phyloP scores from a whole-genome alignment of 257 asterid species.

The Solanum appendiculatum region DNA sequence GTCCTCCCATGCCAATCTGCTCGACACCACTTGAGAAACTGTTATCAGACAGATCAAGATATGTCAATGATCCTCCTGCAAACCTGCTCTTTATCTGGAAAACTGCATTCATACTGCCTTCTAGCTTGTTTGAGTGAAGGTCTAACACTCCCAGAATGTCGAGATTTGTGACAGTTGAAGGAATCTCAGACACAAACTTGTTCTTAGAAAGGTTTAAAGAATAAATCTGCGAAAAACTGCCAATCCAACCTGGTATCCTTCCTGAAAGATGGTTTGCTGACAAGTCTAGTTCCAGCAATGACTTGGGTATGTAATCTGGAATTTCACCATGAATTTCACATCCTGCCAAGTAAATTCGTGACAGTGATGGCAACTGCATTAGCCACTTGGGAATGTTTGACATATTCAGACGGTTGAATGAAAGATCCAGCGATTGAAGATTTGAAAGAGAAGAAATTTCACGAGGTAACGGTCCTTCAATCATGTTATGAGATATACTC shows the following conservation, averaged over 20 bases:
- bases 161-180: constrained; percentile 29
- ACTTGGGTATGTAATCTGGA: constrained; percentile 20
- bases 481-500: constrained; percentile 33
- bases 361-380: constrained; percentile 31
- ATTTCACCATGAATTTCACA: constrained; percentile 42
- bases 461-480: constrained; percentile 45
- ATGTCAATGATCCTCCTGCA: constrained; percentile 15
- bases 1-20: constrained; percentile 22
- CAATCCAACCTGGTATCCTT: constrained; percentile 43
- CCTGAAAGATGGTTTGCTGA: constrained; percentile 43
- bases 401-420: constrained; percentile 38
- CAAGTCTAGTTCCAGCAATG: constrained; percentile 39
- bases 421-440: constrained; percentile 40
- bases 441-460: constrained; percentile 28
- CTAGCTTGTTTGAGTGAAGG: constrained; percentile 44
- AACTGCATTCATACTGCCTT: constrained; percentile 23
- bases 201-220: constrained; percentile 32
- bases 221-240: constrained; percentile 24
- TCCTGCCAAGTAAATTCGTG: constrained; percentile 35
- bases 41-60: constrained; percentile 45
- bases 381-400: constrained; percentile 48
- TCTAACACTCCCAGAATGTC: constrained; percentile 28
- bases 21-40: constrained; percentile 26
- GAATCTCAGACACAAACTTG: constrained; percentile 27
- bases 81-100: constrained; percentile 20